Evolutionary conservation across 129 eudicot species (phyloP).

Genomic region (Flaveria bidentis): DNA sequence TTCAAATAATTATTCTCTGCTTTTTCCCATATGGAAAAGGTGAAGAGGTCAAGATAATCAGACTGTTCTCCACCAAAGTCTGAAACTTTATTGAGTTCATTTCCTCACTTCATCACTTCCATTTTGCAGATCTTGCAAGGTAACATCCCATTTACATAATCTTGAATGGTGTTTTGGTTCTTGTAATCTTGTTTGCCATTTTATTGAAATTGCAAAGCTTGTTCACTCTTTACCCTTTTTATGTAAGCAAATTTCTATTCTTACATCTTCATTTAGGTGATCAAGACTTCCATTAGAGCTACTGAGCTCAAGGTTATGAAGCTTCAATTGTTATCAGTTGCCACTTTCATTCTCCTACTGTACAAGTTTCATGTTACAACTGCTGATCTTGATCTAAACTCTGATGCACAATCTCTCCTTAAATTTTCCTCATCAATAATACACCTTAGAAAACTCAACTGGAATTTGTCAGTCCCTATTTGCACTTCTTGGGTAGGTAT

Average conservation of each 20-base stretch:
- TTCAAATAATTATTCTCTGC: conserved; percentile 36
- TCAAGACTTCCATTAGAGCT: conserved; percentile 31
- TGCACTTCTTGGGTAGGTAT: conserved; percentile 86
- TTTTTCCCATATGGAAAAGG: conserved; percentile 25
- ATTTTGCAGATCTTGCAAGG: conserved; percentile 35
- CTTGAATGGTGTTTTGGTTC: neutral
- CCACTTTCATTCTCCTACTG: conserved; percentile 40
- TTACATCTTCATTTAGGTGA: conserved; percentile 35
- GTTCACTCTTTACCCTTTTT: neutral
- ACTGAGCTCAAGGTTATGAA: conserved; percentile 13
- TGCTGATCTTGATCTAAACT: conserved; percentile 65
- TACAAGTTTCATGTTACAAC: conserved; percentile 26
- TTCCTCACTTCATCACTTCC: conserved; percentile 30
- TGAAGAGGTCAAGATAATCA: conserved; percentile 14
- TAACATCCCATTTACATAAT: conserved; percentile 10
- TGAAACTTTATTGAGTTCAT: conserved; percentile 19
- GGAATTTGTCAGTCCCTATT: conserved; percentile 49
- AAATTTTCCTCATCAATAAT: conserved; percentile 62
- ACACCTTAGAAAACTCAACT: conserved; percentile 72
- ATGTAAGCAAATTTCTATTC: conserved; percentile 21
- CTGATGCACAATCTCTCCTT: conserved; percentile 70
- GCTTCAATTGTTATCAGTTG: conserved; percentile 35
- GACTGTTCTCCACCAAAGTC: conserved; percentile 24
- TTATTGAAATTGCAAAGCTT: neutral
- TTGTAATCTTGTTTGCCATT: neutral